phyloP scores from a whole-genome alignment of 2,329 filamentous ascomycete species.

The Graphilbum fragrans region DNA sequence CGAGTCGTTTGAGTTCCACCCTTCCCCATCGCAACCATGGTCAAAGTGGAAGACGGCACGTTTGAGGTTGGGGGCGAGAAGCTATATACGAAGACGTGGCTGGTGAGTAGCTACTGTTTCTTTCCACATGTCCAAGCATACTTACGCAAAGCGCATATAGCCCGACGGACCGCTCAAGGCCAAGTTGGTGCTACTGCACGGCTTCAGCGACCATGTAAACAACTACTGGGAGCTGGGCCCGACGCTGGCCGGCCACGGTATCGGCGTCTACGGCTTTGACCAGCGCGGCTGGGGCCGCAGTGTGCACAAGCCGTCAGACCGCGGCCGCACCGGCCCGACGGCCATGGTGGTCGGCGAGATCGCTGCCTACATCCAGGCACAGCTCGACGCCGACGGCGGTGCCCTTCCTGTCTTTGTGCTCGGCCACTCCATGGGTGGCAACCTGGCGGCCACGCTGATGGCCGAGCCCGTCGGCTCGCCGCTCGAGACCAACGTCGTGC shows the following conservation, averaged over 20 bases:
- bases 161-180: conserved; percentile 48
- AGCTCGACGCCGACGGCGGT: conserved; percentile 28
- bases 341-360: conserved; percentile 63
- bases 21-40: conserved; percentile 20
- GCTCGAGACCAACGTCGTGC: conserved; percentile 38
- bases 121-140: too few relatives aligned
- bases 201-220: conserved; percentile 78
- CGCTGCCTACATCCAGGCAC: conserved; percentile 56
- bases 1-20: too few relatives aligned
- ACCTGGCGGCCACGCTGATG: conserved; percentile 54
- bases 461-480: conserved; percentile 24
- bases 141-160: conserved; percentile 20
- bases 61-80: conserved; percentile 31
- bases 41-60: conserved; percentile 33
- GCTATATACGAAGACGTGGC: conserved; percentile 47
- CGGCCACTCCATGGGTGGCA: conserved; percentile 88
- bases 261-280: conserved; percentile 68
- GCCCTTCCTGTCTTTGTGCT: conserved; percentile 64
- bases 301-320: conserved; percentile 46
- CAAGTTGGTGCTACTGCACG: conserved; percentile 73
- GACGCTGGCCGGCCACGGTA: conserved; percentile 54
- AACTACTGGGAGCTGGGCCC: conserved; percentile 67
- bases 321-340: conserved; percentile 65
- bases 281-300: conserved; percentile 82
- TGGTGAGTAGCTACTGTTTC: conserved; percentile 26